These are phyloP conservation scores for Magnusiomyces ingens DNA, from an alignment of 1,139 yeast genomes.

Conservation along the genomic window DNA sequence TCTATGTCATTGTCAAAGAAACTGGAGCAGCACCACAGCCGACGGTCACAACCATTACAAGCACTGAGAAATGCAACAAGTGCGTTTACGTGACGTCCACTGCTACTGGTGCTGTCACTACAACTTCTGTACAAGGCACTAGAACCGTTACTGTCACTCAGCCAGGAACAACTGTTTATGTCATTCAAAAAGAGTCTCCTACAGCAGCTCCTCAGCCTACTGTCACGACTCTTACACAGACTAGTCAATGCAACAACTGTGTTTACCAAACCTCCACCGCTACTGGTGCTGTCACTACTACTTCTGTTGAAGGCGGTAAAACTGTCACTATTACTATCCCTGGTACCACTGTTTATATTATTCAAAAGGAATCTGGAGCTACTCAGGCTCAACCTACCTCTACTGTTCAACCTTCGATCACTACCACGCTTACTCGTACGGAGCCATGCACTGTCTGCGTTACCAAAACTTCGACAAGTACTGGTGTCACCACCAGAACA, in stretches of 20 bases:
- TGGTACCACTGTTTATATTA: not conserved
- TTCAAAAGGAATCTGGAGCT: not conserved
- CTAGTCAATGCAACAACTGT: not conserved
- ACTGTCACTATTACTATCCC: not conserved
- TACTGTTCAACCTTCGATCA: not conserved
- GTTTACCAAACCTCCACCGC: not conserved
- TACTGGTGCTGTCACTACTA: not conserved
- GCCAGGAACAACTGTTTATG: not conserved
- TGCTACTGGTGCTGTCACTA: not conserved
- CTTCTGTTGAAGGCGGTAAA: not conserved
- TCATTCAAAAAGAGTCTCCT: not conserved
- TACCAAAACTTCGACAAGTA: not conserved
- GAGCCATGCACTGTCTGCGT: slow-evolving; percentile 1
- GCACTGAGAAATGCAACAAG: not conserved
- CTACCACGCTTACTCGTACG: not conserved
- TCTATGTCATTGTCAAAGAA: not conserved
- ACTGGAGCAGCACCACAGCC: not conserved
- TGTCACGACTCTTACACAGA: not conserved
- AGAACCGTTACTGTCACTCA: not conserved
- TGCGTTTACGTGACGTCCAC: not conserved
- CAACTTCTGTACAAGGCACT: not conserved
- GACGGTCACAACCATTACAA: not conserved
- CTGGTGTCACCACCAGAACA: slow-evolving; percentile 1
- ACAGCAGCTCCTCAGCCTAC: not conserved
- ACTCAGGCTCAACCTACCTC: not conserved